phyloP scores from a whole-genome alignment of 352 stramenopile species.

The Phytophthora tentaculata region DNA sequence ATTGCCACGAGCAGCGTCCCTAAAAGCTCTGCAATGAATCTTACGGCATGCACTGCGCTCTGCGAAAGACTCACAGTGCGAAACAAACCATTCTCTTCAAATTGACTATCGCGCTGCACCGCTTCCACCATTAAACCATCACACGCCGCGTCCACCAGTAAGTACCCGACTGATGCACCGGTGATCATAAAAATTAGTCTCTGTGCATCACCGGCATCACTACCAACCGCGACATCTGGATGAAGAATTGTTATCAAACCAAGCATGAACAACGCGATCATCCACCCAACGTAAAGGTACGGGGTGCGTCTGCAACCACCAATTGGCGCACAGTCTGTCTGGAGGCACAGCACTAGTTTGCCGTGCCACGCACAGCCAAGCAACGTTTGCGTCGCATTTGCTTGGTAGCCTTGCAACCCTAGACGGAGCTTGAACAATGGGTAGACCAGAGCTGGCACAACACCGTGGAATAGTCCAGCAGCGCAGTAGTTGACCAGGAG shows the following conservation, averaged over 20 bases:
- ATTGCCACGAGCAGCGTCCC: constrained; percentile 61
- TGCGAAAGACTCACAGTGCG: constrained; percentile 32
- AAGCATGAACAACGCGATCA: constrained; percentile 51
- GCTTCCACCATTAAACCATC: constrained; percentile 84
- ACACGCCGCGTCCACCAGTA: constrained; percentile 72
- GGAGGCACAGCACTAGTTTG: constrained; percentile 69
- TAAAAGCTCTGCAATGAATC: constrained; percentile 60
- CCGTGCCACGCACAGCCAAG: constrained; percentile 71
- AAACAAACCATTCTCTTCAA: constrained; percentile 3
- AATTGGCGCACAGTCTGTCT: constrained; percentile 69
- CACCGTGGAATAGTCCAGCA: constrained; percentile 72
- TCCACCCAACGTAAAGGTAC: constrained; percentile 74
- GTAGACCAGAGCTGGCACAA: constrained; percentile 71
- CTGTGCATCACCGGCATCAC: constrained; percentile 34
- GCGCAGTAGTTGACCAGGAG: constrained; percentile 76
- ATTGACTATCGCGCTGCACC: constrained; percentile 61
- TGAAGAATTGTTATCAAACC: constrained; percentile 31
- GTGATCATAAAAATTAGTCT: constrained; percentile 57
- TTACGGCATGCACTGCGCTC: constrained; percentile 69
- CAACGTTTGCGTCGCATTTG: constrained; percentile 63
- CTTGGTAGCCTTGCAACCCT: constrained; percentile 67
- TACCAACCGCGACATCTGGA: constrained; percentile 18
- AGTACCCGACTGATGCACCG: constrained; percentile 55
- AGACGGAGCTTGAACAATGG: constrained; percentile 81
- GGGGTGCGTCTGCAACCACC: constrained; percentile 64